These are phyloP conservation scores for Trichoderma sp. DNA, from an alignment of 2,329 filamentous ascomycete species.

Conservation along the genomic window DNA sequence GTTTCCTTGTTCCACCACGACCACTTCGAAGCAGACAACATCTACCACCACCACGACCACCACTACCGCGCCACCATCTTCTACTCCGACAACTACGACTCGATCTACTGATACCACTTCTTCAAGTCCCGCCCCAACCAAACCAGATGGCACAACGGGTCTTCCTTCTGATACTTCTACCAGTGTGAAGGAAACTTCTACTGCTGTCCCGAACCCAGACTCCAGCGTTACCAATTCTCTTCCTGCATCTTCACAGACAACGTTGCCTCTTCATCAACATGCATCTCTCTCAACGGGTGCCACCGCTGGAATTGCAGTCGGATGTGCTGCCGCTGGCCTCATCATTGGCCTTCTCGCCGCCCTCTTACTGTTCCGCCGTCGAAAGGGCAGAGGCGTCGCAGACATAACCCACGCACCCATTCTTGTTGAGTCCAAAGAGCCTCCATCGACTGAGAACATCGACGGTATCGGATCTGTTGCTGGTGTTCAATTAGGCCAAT, in stretches of 20 bases:
- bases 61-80: background rate
- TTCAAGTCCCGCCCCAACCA: background rate
- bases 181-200: background rate
- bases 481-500: slow-evolving; percentile 32
- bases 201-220: background rate
- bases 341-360: slow-evolving; percentile 28
- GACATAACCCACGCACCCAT: background rate
- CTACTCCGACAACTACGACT: background rate
- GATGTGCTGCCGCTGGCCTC: slow-evolving; percentile 31
- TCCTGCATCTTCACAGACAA: background rate
- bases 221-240: background rate
- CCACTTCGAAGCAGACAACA: background rate
- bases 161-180: background rate
- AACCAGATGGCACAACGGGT: background rate
- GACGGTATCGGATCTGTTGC: background rate
- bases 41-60: background rate
- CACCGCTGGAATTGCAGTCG: slow-evolving; percentile 26
- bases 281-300: background rate
- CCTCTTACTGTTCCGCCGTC: slow-evolving; percentile 27
- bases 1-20: background rate
- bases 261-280: background rate
- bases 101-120: background rate
- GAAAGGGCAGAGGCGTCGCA: slow-evolving; percentile 14
- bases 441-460: background rate
- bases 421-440: background rate